Conservation (phyloP, 2,329 filamentous ascomycete genomes). For the Diplodia sapinea region DNA sequence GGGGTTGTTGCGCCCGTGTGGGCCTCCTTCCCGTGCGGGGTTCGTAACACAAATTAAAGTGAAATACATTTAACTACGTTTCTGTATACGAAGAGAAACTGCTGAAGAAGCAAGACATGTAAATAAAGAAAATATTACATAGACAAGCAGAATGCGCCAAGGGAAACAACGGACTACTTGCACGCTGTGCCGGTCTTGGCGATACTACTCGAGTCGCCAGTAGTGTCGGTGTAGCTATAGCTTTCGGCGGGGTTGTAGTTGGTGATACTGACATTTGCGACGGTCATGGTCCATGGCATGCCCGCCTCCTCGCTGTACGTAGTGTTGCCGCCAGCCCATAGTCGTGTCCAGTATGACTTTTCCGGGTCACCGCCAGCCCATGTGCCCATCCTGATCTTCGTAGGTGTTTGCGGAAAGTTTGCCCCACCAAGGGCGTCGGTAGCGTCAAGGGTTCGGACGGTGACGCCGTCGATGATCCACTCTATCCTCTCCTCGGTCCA, state of each 20-base stretch:
- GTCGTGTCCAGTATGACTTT: constrained; percentile 57
- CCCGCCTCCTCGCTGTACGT: constrained; percentile 50
- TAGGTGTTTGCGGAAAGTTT: constrained; percentile 77
- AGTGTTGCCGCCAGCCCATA: constrained; percentile 69
- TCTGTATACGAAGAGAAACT: neutral
- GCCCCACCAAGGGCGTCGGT: constrained; percentile 62
- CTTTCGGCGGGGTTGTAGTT: constrained; percentile 59
- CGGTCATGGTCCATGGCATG: constrained; percentile 58
- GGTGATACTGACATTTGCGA: constrained; percentile 57
- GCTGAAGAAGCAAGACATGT: neutral
- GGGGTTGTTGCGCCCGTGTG: neutral
- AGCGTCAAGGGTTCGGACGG: constrained; percentile 68
- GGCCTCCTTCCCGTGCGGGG: neutral
- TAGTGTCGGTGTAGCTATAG: constrained; percentile 58
- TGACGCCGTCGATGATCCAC: constrained; percentile 72
- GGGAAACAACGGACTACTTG: neutral
- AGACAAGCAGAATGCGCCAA: neutral
- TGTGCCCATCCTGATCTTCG: constrained; percentile 60
- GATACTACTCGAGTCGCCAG: constrained; percentile 57
- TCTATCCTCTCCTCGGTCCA: constrained; percentile 73
- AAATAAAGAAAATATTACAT: neutral
- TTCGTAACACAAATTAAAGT: neutral
- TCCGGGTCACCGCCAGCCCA: constrained; percentile 57
- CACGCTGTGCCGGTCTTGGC: constrained; percentile 41
- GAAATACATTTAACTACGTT: constrained; percentile 1